Evolutionary conservation across 805 yeast species (phyloP).

Genomic region (Candida vaughaniae): DNA sequence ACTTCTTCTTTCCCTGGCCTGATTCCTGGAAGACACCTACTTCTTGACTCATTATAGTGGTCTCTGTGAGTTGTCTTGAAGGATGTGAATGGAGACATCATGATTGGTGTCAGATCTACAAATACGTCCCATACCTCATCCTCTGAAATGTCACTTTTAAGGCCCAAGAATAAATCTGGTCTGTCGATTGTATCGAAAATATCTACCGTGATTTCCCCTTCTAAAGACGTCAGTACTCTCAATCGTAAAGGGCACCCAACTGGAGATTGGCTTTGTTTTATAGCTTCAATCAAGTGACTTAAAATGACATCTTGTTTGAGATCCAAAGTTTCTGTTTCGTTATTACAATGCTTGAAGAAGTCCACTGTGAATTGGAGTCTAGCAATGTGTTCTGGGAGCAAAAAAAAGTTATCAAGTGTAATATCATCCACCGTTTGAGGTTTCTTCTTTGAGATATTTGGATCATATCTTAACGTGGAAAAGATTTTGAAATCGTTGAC

Average conservation of each 20-base stretch:
- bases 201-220: slow-evolving; percentile 32
- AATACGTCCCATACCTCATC: slow-evolving; percentile 54
- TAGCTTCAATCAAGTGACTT: slow-evolving; percentile 24
- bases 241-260: slow-evolving; percentile 29
- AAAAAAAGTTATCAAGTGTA: slow-evolving; percentile 47
- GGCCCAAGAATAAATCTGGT: slow-evolving; percentile 30
- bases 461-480: slow-evolving; percentile 77
- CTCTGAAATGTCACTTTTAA: slow-evolving; percentile 11
- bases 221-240: slow-evolving; percentile 27
- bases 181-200: slow-evolving; percentile 26
- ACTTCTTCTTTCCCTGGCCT: slow-evolving; percentile 64
- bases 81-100: slow-evolving; percentile 71
- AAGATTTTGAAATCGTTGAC: slow-evolving; percentile 52
- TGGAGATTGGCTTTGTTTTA: slow-evolving; percentile 21
- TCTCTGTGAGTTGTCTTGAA: slow-evolving; percentile 80
- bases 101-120: slow-evolving; percentile 52
- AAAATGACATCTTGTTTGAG: slow-evolving; percentile 40
- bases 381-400: slow-evolving; percentile 62
- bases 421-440: slow-evolving; percentile 27
- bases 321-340: slow-evolving; percentile 18
- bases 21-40: slow-evolving; percentile 40
- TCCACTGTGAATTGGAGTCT: slow-evolving; percentile 54
- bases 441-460: slow-evolving; percentile 37
- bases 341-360: slow-evolving; percentile 40
- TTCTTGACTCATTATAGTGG: slow-evolving; percentile 63